phyloP scores from a whole-genome alignment of 2,329 filamentous ascomycete species.

The Ophiostoma perfectum region DNA sequence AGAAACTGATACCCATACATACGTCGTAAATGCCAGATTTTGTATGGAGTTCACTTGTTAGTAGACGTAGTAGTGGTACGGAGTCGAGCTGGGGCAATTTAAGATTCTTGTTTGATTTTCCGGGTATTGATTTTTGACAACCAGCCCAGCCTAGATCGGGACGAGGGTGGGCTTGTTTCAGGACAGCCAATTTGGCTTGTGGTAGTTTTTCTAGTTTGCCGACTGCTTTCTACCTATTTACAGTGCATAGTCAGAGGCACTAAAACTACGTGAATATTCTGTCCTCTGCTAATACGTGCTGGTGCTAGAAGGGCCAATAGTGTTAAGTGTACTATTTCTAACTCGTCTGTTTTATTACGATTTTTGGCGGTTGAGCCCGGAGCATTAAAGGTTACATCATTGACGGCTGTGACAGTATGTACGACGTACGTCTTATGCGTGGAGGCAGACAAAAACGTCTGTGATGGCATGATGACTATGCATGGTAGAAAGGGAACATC shows the following conservation, averaged over 20 bases:
- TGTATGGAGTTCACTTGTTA: not conserved
- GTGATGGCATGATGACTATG: no score
- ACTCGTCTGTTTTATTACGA: no score
- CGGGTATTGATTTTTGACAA: constrained; percentile 16
- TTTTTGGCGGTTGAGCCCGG: not conserved
- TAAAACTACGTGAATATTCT: no score
- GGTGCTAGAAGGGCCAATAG: no score
- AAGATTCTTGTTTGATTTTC: constrained; percentile 16
- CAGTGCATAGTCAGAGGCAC: no score
- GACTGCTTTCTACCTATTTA: no score
- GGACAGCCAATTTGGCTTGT: not conserved
- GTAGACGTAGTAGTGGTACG: not conserved
- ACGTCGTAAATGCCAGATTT: not conserved
- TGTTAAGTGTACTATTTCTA: no score
- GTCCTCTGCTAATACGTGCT: no score
- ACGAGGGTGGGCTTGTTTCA: constrained; percentile 15
- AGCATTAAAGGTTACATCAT: constrained; percentile 8
- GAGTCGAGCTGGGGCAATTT: constrained; percentile 11
- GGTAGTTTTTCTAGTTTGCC: not conserved
- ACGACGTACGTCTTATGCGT: not conserved
- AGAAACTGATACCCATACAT: constrained; percentile 3
- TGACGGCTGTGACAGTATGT: constrained; percentile 3
- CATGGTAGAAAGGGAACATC: no score
- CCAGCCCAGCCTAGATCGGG: constrained; percentile 15
- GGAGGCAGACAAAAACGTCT: not conserved